phyloP scores from a whole-genome alignment of 306 rosid genomes.

The Clitoria ternatea region DNA sequence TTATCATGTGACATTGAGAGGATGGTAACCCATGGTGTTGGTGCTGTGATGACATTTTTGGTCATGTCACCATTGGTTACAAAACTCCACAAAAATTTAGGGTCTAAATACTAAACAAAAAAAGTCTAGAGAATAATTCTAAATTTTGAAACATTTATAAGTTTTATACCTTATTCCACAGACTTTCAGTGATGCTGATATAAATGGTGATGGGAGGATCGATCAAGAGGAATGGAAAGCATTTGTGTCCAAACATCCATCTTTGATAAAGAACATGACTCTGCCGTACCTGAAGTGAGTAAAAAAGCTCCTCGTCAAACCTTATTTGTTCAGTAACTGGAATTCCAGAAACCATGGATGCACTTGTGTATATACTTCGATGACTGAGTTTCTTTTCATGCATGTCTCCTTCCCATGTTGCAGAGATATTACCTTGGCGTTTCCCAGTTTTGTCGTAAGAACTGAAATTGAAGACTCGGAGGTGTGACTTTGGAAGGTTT shows the following conservation, averaged over 20 bases:
- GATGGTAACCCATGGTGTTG: too few species aligned
- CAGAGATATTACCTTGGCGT: constrained; percentile 84
- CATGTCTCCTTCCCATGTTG: background rate
- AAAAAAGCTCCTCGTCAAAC: constrained; percentile 8
- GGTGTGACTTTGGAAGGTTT: constrained; percentile 20
- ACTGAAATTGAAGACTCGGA: constrained; percentile 64
- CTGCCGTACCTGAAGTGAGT: constrained; percentile 76
- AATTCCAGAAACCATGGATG: background rate
- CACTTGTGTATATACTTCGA: background rate
- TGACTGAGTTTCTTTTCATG: background rate
- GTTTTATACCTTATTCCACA: constrained; percentile 25
- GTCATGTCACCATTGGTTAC: too few species aligned
- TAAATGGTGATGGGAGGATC: constrained; percentile 76
- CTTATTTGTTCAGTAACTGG: background rate
- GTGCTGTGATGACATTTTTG: too few species aligned
- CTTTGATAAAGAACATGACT: constrained; percentile 86
- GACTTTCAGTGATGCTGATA: constrained; percentile 78
- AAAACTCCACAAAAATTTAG: too few species aligned
- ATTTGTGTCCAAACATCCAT: constrained; percentile 68
- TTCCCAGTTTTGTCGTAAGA: constrained; percentile 69
- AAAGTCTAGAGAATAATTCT: too few species aligned
- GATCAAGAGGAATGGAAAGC: constrained; percentile 94
- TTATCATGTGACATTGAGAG: too few species aligned
- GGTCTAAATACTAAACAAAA: too few species aligned
- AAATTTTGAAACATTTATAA: too few species aligned